Evolutionary conservation across 805 yeast species (phyloP), one percentile per base, ranked within the genome.

Genomic region (Phaffomyces thermotolerans): DNA sequence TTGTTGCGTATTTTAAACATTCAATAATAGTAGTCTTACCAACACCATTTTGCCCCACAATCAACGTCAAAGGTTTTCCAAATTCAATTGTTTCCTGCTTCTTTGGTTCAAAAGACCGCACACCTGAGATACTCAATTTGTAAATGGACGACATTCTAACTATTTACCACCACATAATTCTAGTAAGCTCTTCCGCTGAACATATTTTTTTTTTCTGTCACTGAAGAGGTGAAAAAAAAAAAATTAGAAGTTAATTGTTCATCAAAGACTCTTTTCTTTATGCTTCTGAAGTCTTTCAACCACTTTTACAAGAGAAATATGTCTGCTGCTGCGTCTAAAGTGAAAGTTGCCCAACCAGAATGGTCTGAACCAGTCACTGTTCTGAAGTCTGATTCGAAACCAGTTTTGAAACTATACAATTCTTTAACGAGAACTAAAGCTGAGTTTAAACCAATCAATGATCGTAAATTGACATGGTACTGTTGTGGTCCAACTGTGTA

Each of bases 401-500:
- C 79, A 1, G 68, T 65, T 8, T 70, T 90, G 52, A 81, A 79
- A 56, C 61, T 90, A 36, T 88, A 77, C 73, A 90, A 90, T 68
- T 77, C 95, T 6, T 71, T 91, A 53, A 91, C 98, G 4, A 73
- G 95, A 54, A 64, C 78, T 29, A 91, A 91, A 59, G 85, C 78
- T 33, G 83, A 72, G 45, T 91, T 93, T 56, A 63, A 79, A n/a
- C 95, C 98, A 3, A 65, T 70, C 44, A 66, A 69, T 24, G 75
- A 76, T 3, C 75, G 76, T 47, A 76, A 74, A 46, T 84, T 93
- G 40, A 75, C 89, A 1, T 93, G 99, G 99, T 93, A 93, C 68
- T 85, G 89, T 45, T 93, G 99, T 74, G 99, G 99, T 6, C 99
- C 99, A 12, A 93, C 99, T 0, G 99, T 93, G 14, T 93, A 93